phyloP scores from a whole-genome alignment of 441 rosid species.

The Populus hybrid region DNA sequence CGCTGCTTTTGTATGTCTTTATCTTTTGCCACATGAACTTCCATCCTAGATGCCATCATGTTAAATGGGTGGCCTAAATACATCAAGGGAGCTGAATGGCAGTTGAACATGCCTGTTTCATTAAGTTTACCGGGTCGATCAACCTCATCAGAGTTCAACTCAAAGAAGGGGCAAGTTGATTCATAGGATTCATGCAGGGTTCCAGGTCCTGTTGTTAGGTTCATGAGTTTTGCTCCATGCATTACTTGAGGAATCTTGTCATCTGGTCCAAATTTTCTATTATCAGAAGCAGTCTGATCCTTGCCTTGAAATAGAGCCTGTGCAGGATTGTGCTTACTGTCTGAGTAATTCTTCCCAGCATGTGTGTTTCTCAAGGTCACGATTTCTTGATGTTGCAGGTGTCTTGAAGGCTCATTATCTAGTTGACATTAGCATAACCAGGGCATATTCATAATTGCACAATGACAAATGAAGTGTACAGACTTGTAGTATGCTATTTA shows the following conservation, averaged over 20 bases:
- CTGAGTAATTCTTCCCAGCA: conserved; percentile 43
- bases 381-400: conserved; percentile 78
- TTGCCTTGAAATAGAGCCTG: conserved; percentile 49
- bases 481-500: not conserved
- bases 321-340: conserved; percentile 42
- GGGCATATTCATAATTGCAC: conserved; percentile 12
- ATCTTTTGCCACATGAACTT: conserved; percentile 35
- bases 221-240: conserved; percentile 45
- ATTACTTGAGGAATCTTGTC: conserved; percentile 41
- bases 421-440: conserved; percentile 41
- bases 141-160: conserved; percentile 30
- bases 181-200: conserved; percentile 27
- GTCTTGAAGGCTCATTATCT: conserved; percentile 58
- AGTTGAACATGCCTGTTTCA: conserved; percentile 45
- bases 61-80: conserved; percentile 45
- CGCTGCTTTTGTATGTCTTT: conserved; percentile 30
- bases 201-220: conserved; percentile 52
- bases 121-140: conserved; percentile 32
- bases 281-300: conserved; percentile 44
- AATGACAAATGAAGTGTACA: not conserved
- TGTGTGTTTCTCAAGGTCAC: conserved; percentile 58
- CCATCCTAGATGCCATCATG: conserved; percentile 33
- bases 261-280: conserved; percentile 49
- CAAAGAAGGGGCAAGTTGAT: conserved; percentile 34
- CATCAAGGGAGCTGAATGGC: conserved; percentile 37